phyloP scores from a whole-genome alignment of 257 asterid genomes.

The Henckelia pumila region DNA sequence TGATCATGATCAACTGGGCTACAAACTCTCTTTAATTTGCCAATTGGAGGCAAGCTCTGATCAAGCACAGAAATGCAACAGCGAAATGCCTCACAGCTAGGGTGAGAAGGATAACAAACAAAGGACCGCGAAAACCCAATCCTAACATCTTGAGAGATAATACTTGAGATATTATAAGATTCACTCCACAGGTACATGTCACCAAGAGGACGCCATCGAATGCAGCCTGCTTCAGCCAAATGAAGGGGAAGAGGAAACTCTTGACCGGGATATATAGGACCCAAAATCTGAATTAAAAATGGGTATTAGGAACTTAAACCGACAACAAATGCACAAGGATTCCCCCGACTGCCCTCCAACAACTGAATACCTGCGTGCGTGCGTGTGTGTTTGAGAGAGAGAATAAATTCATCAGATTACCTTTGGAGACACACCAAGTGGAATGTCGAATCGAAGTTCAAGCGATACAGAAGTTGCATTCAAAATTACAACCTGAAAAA shows the following conservation, averaged over 20 bases:
- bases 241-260: conserved; percentile 97
- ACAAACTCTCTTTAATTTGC: conserved; percentile 41
- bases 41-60: conserved; percentile 61
- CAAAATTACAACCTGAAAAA: conserved; percentile 73
- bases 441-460: conserved; percentile 94
- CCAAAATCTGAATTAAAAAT: conserved; percentile 63
- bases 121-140: conserved; percentile 73
- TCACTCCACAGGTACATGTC: conserved; percentile 90
- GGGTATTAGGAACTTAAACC: conserved; percentile 23
- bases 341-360: conserved; percentile 1
- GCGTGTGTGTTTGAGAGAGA: conserved; percentile 22
- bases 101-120: conserved; percentile 94
- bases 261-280: conserved; percentile 89
- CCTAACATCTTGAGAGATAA: conserved; percentile 71
- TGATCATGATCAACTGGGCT: conserved; percentile 34
- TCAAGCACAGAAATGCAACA: conserved; percentile 75
- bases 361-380: conserved; percentile 12
- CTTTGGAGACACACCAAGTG: conserved; percentile 93
- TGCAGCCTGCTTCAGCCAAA: conserved; percentile 88
- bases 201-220: conserved; percentile 95
- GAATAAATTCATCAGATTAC: conserved; percentile 37
- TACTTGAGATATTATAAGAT: conserved; percentile 76
- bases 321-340: conserved; percentile 1
- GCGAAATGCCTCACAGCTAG: conserved; percentile 90
- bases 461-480: conserved; percentile 77